phyloP scores from a whole-genome alignment of 768 basidiomycete genomes.

The Mycena chlorophos region DNA sequence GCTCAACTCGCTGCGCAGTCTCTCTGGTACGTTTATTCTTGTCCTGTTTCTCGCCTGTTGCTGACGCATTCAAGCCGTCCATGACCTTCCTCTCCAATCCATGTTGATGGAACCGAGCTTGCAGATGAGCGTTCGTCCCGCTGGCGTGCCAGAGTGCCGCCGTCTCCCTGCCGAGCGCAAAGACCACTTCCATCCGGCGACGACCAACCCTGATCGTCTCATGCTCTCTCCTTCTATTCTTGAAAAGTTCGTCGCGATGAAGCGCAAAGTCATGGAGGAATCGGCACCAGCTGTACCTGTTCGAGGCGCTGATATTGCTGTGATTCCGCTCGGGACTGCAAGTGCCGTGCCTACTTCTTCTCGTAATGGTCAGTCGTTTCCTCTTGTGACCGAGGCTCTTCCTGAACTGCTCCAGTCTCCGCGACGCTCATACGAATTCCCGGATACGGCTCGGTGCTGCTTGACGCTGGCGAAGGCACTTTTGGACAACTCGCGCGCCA shows the following conservation, averaged over 20 bases:
- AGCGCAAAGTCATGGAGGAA: constrained; percentile 30
- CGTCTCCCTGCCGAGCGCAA: constrained; percentile 25
- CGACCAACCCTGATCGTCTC: constrained; percentile 25
- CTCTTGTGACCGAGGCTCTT: not conserved
- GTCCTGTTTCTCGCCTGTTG: not conserved
- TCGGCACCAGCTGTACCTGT: constrained; percentile 15
- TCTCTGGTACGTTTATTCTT: constrained; percentile 37
- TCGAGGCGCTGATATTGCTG: constrained; percentile 61
- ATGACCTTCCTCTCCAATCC: constrained; percentile 49
- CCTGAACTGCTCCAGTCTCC: constrained; percentile 50
- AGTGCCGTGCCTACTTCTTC: constrained; percentile 85
- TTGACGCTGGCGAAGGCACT: constrained; percentile 92
- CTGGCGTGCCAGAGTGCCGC: constrained; percentile 40
- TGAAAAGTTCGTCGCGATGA: constrained; percentile 42
- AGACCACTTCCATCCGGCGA: constrained; percentile 44
- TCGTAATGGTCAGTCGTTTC: constrained; percentile 66
- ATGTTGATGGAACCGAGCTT: constrained; percentile 43
- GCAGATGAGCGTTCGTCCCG: constrained; percentile 48
- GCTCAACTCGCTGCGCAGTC: constrained; percentile 38
- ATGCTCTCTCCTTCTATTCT: constrained; percentile 35
- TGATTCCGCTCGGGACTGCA: constrained; percentile 85
- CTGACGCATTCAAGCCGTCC: constrained; percentile 30
- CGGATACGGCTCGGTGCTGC: constrained; percentile 66
- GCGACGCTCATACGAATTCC: constrained; percentile 79
- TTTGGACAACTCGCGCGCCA: constrained; percentile 84